Percentiles rank a stretch among this genome's conserved stretches.
phyloP scores from a whole-genome alignment of 306 rosid genomes.

The Corylus heterophylla region DNA sequence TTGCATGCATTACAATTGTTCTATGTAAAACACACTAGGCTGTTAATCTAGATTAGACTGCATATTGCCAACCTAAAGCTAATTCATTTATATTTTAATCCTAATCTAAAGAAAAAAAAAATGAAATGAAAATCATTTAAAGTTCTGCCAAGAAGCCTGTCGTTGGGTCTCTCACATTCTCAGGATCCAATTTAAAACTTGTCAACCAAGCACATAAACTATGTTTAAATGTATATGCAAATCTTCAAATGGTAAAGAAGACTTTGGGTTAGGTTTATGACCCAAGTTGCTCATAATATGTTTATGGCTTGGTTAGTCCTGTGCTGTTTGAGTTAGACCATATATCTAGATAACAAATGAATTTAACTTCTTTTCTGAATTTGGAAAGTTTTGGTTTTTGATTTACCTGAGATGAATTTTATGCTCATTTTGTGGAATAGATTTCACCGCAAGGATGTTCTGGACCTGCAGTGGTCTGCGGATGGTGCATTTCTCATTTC shows the following conservation, averaged over 20 bases:
- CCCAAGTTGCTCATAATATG: not conserved
- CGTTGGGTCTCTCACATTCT: not conserved
- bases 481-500: slow-evolving; percentile 70
- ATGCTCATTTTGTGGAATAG: slow-evolving; percentile 45
- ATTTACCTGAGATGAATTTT: slow-evolving; percentile 12
- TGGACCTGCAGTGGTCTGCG: slow-evolving; percentile 88
- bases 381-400: not conserved
- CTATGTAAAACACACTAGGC: not conserved
- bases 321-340: not conserved
- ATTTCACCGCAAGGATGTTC: slow-evolving; percentile 87
- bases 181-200: not conserved
- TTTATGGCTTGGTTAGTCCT: not conserved
- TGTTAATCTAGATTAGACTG: not conserved
- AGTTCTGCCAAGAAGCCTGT: not conserved
- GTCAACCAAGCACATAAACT: not conserved
- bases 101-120: not conserved
- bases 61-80: slow-evolving; percentile 11
- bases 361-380: not conserved
- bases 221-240: not conserved
- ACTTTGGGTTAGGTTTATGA: not conserved
- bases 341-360: not conserved
- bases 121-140: not conserved
- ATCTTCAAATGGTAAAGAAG: not conserved
- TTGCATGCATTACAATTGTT: slow-evolving; percentile 10
- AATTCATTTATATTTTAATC: not conserved